phyloP scores from a whole-genome alignment of 2,329 filamentous ascomycete species.

The Alternaria consortialis region DNA sequence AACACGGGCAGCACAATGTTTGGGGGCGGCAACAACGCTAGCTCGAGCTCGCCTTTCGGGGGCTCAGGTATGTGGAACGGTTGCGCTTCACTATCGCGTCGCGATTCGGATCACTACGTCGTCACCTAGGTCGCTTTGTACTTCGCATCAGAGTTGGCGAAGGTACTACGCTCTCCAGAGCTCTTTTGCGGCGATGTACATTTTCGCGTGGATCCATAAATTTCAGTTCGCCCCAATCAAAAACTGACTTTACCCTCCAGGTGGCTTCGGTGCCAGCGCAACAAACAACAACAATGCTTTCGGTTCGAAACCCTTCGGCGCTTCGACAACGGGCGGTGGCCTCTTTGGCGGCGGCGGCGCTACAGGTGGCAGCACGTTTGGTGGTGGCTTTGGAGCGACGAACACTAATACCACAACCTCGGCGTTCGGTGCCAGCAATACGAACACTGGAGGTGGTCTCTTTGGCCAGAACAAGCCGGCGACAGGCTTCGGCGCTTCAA shows the following conservation, averaged over 20 bases:
- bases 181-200: neutral
- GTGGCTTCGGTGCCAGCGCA: constrained; percentile 43
- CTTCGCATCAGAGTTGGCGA: neutral
- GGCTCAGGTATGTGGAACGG: constrained; percentile 50
- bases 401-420: constrained; percentile 32
- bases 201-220: constrained; percentile 5
- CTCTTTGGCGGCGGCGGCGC: constrained; percentile 42
- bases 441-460: constrained; percentile 39
- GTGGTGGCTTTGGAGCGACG: constrained; percentile 27
- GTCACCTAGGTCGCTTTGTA: neutral
- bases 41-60: constrained; percentile 45
- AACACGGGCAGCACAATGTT: constrained; percentile 45
- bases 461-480: constrained; percentile 45
- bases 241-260: constrained; percentile 39
- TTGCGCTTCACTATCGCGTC: constrained; percentile 46
- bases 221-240: neutral
- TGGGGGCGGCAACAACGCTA: constrained; percentile 41
- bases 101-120: constrained; percentile 15
- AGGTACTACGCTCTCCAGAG: neutral
- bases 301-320: constrained; percentile 46
- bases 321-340: constrained; percentile 44
- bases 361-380: constrained; percentile 18
- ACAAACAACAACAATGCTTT: constrained; percentile 35
- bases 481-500: constrained; percentile 37
- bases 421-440: constrained; percentile 38